Base-by-base conservation (phyloP, 768 basidiomycete genomes). In the Leccinum imitatum region DNA sequence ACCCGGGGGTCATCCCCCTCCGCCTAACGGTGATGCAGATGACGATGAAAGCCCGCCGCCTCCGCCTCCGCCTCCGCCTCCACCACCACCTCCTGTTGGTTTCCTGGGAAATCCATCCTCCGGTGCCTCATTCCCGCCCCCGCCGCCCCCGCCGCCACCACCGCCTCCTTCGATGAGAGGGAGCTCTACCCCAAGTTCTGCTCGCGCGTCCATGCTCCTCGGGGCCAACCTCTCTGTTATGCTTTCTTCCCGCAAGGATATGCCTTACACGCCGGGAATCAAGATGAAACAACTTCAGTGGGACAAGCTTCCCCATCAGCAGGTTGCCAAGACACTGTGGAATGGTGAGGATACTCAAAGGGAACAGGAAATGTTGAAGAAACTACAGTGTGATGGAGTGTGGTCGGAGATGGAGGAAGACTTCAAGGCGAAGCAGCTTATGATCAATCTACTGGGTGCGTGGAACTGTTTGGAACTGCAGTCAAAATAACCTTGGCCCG, bases 201-300 rank as follows among this genome's bases (percentile, higher is more conserved):
- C 81, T 39, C 87, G 87, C 25, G 78, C 81, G 39, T 89, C 90
- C 15, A 76, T 83, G 67, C 73, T 88, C 8, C 73, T 86, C 2
- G 84, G 89, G 17, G 73, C 80, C 21, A 86, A 84, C 63, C 69
- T 89, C 51, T 81, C 79, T 63, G 79, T 79, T 31, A 73, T 87
- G 63, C 71, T 87, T 19, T 80, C 81, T 52, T 79, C 81, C 50
- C 89, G 93, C 53, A 98, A 98, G 74, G 92, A 93, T 68, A 84
- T 97, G 69, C 81, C 86, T 3, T 82, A 94, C 47, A 88, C 91
- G 33, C 91, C 95, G 2, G 87, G 83, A 60, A 90, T 86, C 37
- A 94, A 95, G 81, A 94, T 98, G 91, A 98, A 98, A 72, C 95
- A 98, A 71, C 78, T 99, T 57, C 95, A 98, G 70, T 99, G 96